phyloP scores from a whole-genome alignment of 148 eudicot species.

The Polygonum maritimum region DNA sequence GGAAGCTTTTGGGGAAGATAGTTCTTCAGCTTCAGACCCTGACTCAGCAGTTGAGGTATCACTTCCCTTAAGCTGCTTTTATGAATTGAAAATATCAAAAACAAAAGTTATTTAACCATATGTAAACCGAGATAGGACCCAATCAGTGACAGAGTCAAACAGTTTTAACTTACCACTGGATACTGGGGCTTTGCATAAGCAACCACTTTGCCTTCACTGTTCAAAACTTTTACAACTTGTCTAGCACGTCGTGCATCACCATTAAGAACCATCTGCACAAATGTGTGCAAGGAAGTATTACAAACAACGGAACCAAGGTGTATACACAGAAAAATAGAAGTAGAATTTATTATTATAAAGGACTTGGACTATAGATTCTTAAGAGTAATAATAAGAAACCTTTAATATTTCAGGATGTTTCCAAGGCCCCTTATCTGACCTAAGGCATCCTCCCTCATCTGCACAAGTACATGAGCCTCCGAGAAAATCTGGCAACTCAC shows the following conservation, averaged over 20 bases:
- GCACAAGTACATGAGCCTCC: slow-evolving; percentile 88
- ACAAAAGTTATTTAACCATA: neutral
- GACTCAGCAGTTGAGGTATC: slow-evolving; percentile 95
- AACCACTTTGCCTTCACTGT: slow-evolving; percentile 88
- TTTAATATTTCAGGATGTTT: slow-evolving; percentile 70
- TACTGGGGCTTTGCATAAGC: slow-evolving; percentile 82
- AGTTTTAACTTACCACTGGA: slow-evolving; percentile 39
- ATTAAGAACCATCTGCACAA: slow-evolving; percentile 68
- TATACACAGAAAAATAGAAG: neutral
- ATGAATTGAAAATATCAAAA: slow-evolving; percentile 2
- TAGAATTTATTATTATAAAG: neutral
- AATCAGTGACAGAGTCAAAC: neutral
- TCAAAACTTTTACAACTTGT: slow-evolving; percentile 83
- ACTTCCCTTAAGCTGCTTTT: slow-evolving; percentile 63
- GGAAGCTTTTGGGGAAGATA: slow-evolving; percentile 69
- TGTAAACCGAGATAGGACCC: neutral
- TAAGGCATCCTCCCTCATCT: slow-evolving; percentile 79
- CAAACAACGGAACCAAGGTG: neutral
- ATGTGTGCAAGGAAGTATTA: neutral
- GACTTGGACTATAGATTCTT: neutral
- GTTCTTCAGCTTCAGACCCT: slow-evolving; percentile 98
- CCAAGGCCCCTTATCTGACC: slow-evolving; percentile 95
- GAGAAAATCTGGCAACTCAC: slow-evolving; percentile 88
- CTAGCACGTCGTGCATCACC: slow-evolving; percentile 75
- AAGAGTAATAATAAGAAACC: slow-evolving; percentile 24